Conservation (phyloP, 1,139 yeast genomes). For the Schwanniomyces etchellsii region DNA sequence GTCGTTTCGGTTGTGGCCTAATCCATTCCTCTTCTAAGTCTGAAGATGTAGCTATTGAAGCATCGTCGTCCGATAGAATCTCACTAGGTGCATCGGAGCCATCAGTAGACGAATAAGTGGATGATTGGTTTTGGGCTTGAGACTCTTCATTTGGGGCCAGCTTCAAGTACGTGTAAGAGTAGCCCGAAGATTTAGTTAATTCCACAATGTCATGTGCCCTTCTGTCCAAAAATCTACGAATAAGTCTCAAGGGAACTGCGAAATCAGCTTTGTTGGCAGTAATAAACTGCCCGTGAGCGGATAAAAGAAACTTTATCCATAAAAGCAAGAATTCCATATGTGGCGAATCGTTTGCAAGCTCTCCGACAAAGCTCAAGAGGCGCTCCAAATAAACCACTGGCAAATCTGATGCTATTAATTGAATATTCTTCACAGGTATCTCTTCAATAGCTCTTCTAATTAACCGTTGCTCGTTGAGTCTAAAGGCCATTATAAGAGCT, state of each 20-base stretch:
- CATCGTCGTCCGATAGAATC: no score
- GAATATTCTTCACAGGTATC: constrained; percentile 71
- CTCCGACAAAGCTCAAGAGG: constrained; percentile 67
- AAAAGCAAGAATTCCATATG: constrained; percentile 80
- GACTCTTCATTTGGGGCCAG: not conserved
- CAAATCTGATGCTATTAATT: constrained; percentile 56
- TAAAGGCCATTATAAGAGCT: constrained; percentile 88
- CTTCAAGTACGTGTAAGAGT: constrained; percentile 40
- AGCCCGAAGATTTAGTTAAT: constrained; percentile 50
- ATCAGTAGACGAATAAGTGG: no score
- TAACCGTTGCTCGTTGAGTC: constrained; percentile 76
- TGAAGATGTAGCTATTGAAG: no score
- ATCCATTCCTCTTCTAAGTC: no score
- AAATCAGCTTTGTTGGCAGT: constrained; percentile 58
- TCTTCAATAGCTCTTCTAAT: constrained; percentile 70
- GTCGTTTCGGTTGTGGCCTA: no score
- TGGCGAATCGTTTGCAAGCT: constrained; percentile 53
- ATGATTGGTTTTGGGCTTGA: no score
- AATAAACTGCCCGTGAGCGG: constrained; percentile 75
- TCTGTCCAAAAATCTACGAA: constrained; percentile 71
- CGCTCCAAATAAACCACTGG: constrained; percentile 75
- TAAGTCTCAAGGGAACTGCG: constrained; percentile 59
- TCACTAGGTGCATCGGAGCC: no score
- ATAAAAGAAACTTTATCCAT: constrained; percentile 70
- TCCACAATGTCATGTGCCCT: constrained; percentile 68